Evolutionary conservation across 805 yeast species (phyloP).

Genomic region (Trichomonascus vanleenenianus): DNA sequence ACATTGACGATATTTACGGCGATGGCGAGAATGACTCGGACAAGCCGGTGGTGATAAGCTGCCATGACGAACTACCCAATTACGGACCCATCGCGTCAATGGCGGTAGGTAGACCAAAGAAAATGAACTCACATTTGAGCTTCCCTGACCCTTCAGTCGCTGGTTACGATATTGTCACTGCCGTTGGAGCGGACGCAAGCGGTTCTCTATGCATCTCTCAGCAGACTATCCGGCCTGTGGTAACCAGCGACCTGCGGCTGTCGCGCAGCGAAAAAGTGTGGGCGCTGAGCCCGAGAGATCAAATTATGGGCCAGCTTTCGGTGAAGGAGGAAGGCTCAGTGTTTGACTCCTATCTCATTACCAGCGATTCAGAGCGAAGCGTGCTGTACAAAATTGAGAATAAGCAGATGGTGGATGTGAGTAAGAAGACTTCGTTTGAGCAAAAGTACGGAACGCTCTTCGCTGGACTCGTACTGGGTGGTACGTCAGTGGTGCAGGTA

Average conservation of each 20-base stretch:
- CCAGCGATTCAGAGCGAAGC: constrained; percentile 57
- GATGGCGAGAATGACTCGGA: constrained; percentile 38
- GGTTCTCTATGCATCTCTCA: constrained; percentile 55
- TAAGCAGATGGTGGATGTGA: constrained; percentile 46
- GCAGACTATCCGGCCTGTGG: constrained; percentile 60
- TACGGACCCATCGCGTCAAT: constrained; percentile 70
- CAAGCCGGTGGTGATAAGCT: constrained; percentile 18
- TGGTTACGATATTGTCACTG: constrained; percentile 60
- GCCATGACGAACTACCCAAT: constrained; percentile 48
- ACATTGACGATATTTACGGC: constrained; percentile 35
- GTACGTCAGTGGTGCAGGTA: constrained; percentile 63
- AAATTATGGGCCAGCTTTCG: background rate
- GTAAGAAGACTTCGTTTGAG: constrained; percentile 47
- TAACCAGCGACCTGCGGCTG: constrained; percentile 61
- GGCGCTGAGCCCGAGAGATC: constrained; percentile 40
- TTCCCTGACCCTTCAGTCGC: constrained; percentile 58
- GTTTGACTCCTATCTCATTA: constrained; percentile 52
- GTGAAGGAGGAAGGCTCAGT: constrained; percentile 27
- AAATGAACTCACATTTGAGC: constrained; percentile 49
- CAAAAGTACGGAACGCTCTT: constrained; percentile 57
- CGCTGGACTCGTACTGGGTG: constrained; percentile 50
- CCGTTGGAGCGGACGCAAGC: constrained; percentile 54
- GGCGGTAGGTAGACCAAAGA: constrained; percentile 52
- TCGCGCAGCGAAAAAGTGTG: constrained; percentile 68
- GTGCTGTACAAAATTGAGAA: constrained; percentile 23